Percentiles rank a stretch among this genome's conserved stretches.
Conservation (phyloP, 2,329 filamentous ascomycete species). For the Fusarium concolor region DNA sequence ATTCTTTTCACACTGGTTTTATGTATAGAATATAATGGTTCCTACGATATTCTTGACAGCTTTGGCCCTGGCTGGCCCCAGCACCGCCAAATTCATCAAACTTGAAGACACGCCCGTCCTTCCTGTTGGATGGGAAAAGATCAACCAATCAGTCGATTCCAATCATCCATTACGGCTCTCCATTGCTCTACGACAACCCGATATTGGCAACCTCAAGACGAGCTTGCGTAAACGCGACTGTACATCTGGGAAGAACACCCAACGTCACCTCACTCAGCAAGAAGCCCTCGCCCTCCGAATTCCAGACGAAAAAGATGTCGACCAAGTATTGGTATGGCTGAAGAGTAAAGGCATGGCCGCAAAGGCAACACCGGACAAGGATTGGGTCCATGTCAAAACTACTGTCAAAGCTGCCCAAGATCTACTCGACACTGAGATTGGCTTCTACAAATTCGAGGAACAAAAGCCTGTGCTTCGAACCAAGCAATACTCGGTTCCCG, state of each 20-base stretch:
- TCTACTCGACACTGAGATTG: constrained; percentile 57
- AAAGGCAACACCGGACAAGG: constrained; percentile 49
- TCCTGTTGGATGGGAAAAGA: constrained; percentile 49
- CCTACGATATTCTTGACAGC: constrained; percentile 17
- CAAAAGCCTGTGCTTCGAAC: constrained; percentile 57
- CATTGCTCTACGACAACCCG: constrained; percentile 50
- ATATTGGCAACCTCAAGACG: constrained; percentile 44
- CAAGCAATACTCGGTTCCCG: constrained; percentile 58
- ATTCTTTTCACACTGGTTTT: neutral
- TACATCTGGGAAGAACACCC: constrained; percentile 14
- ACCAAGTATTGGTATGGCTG: constrained; percentile 58
- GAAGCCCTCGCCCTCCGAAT: constrained; percentile 53
- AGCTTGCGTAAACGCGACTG: constrained; percentile 40
- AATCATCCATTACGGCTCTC: constrained; percentile 47
- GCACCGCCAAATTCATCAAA: constrained; percentile 34
- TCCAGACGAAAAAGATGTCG: constrained; percentile 50
- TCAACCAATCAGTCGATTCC: constrained; percentile 39
- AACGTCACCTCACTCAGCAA: constrained; percentile 50
- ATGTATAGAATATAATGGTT: constrained; percentile 28
- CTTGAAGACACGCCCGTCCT: constrained; percentile 47
- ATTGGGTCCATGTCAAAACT: constrained; percentile 58
- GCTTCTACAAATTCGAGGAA: constrained; percentile 56
- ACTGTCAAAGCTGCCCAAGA: constrained; percentile 54
- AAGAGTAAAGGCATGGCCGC: constrained; percentile 51
- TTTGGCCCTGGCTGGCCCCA: constrained; percentile 44